Evolutionary conservation across 1,139 yeast genomes (phyloP).

Genomic region (Meyerozyma smithsonii): DNA sequence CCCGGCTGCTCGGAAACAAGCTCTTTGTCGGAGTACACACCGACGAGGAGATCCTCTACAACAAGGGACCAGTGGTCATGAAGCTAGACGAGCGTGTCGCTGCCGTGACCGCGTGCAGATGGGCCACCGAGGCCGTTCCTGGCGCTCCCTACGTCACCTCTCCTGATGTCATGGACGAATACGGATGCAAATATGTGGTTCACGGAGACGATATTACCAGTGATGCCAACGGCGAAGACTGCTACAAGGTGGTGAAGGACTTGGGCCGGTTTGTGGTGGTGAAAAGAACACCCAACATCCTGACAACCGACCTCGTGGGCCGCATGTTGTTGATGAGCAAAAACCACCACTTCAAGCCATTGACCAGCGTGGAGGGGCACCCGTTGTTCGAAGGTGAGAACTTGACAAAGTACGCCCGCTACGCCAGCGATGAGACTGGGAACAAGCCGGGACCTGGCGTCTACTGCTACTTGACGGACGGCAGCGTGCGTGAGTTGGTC

Average conservation of each 20-base stretch:
- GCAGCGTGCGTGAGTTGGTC: slow-evolving; percentile 29
- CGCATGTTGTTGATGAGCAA: slow-evolving; percentile 67
- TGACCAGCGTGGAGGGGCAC: slow-evolving; percentile 19
- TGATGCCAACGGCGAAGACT: slow-evolving; percentile 91
- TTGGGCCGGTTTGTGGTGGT: slow-evolving; percentile 85
- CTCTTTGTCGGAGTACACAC: slow-evolving; percentile 86
- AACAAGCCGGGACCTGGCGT: slow-evolving; percentile 58
- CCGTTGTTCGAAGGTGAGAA: slow-evolving; percentile 32
- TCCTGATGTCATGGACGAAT: slow-evolving; percentile 69
- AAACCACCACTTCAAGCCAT: slow-evolving; percentile 49
- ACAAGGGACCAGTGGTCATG: slow-evolving; percentile 97
- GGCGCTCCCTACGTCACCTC: slow-evolving; percentile 96
- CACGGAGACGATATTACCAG: slow-evolving; percentile 98
- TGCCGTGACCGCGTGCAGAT: slow-evolving; percentile 86
- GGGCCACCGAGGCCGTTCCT: slow-evolving; percentile 73
- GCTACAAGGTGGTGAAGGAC: slow-evolving; percentile 80
- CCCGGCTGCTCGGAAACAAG: slow-evolving; percentile 71
- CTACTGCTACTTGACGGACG: slow-evolving; percentile 17
- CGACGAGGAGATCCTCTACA: slow-evolving; percentile 74
- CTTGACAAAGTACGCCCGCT: slow-evolving; percentile 38
- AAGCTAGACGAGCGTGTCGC: slow-evolving; percentile 66
- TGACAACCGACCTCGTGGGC: slow-evolving; percentile 94
- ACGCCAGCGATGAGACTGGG: slow-evolving; percentile 70
- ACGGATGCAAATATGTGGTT: slow-evolving; percentile 80
- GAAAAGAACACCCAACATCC: slow-evolving; percentile 87